Base-by-base conservation (phyloP, 495 filamentous ascomycete genomes). In the Pseudoneurospora amorphoporcata region DNA sequence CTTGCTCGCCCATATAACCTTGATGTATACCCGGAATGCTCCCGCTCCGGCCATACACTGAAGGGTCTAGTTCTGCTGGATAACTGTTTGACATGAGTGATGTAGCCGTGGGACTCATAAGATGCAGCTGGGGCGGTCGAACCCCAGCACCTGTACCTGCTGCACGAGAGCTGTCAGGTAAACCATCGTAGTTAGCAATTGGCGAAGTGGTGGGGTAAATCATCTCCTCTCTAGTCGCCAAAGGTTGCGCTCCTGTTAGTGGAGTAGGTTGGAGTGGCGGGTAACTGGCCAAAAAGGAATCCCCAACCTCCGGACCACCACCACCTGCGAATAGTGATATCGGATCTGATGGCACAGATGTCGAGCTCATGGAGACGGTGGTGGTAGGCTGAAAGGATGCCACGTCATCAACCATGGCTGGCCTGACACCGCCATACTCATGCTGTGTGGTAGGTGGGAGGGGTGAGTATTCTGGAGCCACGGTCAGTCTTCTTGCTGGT, bases 141-240 rank as follows among this genome's bases (percentile, higher is more conserved):
- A 74, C 74, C 2, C 71, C 74, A 10, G 72, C 42, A 19, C 39
- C 41, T 4, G 74, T 58, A 2, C 35, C 29, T 65, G 14, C 53
- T 23, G n/a, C 19, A 16, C 47, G 73, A 40, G 45, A 8, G 23
- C 47, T 68, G 5, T 71, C 58, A 2, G 73, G 71, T 35, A 75
- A 75, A 70, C 53, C 72, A 68, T 76, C 75, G 72, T 77, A 83
- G 42, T 76, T 79, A 61, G 75, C 73, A 9, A 69, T 68, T 35
- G 78, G 12, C n/a, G 81, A 70, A 19, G 73, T 68, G 65, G 39
- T 71, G n/a, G 84, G 82, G 71, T 86, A 86, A 37, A 84, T 75
- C 84, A 86, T 85, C 39, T 78, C 82, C 73, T 86, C 83, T 68
- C 79, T 75, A 65, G 76, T 77, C 39, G 79, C 77, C 65, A 77